Conservation (phyloP, 2,329 filamentous ascomycete genomes). For the Albifimbria verrucaria region DNA sequence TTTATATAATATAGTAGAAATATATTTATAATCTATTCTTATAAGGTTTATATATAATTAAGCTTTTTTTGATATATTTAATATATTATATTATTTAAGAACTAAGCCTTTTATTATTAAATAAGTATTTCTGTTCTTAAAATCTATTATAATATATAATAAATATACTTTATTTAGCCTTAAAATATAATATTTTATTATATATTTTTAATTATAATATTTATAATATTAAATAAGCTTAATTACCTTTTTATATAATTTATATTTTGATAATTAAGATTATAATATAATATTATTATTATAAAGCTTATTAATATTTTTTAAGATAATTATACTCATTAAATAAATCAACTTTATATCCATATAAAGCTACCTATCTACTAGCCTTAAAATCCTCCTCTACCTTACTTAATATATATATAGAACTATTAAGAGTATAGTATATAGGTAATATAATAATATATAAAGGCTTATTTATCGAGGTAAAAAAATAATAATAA, state of each 20-base stretch:
- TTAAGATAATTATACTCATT: background rate
- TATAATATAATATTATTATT: background rate
- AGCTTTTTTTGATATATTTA: background rate
- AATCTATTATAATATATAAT: too few species aligned
- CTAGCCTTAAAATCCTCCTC: constrained; percentile 1
- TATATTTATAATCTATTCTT: background rate
- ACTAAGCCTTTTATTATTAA: background rate
- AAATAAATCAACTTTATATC: background rate
- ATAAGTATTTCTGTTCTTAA: background rate
- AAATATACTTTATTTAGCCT: background rate
- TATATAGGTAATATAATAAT: too few species aligned
- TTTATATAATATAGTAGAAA: background rate
- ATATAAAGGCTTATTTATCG: background rate
- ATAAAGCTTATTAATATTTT: too few species aligned
- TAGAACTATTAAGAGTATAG: too few species aligned
- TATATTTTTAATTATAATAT: constrained; percentile 1
- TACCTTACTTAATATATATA: background rate
- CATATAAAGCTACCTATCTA: background rate
- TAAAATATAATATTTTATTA: background rate
- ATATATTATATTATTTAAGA: background rate
- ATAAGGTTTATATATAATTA: constrained; percentile 1
- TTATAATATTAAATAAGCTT: background rate
- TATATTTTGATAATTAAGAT: background rate
- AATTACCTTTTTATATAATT: too few species aligned
- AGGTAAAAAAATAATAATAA: background rate